Base-by-base conservation (phyloP, 331 rosid species). In the Arachis monticola region DNA sequence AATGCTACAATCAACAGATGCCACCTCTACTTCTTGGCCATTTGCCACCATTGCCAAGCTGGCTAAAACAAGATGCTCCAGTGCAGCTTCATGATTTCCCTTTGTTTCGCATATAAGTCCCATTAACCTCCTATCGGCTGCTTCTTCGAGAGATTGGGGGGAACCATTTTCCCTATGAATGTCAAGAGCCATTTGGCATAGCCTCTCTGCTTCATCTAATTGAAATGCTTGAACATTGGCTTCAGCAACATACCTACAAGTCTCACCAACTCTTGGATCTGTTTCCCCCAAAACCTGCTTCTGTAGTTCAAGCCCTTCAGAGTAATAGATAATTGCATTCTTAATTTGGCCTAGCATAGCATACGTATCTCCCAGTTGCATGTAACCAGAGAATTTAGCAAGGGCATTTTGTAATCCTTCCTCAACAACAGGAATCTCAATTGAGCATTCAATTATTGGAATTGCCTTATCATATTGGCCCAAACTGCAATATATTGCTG, bases 121-220 rank as follows among this genome's bases (percentile, higher is more conserved):
- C 97, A 95, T 90, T 40, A 95, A 84, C 81, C 99, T 92, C 83
- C 97, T 82, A 70, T 95, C 97, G 5, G 93, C 93, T n/a, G 97
- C 97, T 71, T 92, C 99, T 83, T 95, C 97, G 45, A 90, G 86
- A 78, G 97, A 84, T 58, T 83, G 87, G 5, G 91, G 87, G 51
- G 90, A 82, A 56, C 82, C 84, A 64, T 89, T 92, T 62, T 79
- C 83, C 76, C 70, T 90, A 57, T 95, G 99, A 87, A 85, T 88
- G 60, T 90, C 88, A 38, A 95, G 90, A 31, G 99, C 97, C 83
- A 83, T 74, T 78, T 88, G 91, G 78, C 99, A 95, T 12, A 95
- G 63, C 83, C 85, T 90, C 81, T 92, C 89, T 3, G 99, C 97
- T 73, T 88, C 93, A 14, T 86, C 91, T 76, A 95, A 92, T 68